A percentile compares a stretch with the other conserved stretches of the same genome.
These are phyloP conservation scores for Medicago ruthenica DNA, from an alignment of 306 rosid species.

Conservation along the genomic window DNA sequence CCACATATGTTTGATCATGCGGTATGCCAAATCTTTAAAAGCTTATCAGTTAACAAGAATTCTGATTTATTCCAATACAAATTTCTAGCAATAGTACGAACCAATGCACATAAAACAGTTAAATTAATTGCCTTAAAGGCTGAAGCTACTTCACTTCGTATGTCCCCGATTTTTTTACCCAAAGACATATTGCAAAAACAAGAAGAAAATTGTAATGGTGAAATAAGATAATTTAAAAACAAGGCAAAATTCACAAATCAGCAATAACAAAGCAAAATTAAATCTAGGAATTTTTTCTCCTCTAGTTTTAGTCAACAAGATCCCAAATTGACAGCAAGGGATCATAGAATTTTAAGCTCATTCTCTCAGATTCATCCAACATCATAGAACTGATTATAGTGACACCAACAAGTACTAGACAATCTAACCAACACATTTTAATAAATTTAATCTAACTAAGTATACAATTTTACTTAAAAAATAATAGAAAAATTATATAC, in stretches of 20 bases:
- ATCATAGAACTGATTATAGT: neutral
- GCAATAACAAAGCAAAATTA: neutral
- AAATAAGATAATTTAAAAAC: neutral
- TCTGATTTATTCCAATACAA: neutral
- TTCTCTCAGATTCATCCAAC: slow-evolving; percentile 7
- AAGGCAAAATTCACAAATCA: neutral
- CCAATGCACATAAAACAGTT: neutral
- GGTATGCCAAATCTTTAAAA: neutral
- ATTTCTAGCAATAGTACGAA: neutral
- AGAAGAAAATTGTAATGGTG: neutral
- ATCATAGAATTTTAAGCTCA: neutral
- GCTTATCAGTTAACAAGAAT: neutral
- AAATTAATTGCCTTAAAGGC: neutral
- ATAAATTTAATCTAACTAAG: neutral
- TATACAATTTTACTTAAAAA: neutral
- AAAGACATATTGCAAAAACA: neutral
- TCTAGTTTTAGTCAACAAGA: neutral
- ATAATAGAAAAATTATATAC: neutral
- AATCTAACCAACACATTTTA: neutral
- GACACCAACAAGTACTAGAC: neutral
- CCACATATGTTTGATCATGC: too few relatives aligned
- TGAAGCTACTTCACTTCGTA: neutral
- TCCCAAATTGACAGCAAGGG: neutral
- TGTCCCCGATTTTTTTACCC: neutral
- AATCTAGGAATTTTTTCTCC: neutral